Percentiles rank a stretch among this genome's conserved stretches.
phyloP scores from a whole-genome alignment of 805 yeast species.

The Candida berthetii region DNA sequence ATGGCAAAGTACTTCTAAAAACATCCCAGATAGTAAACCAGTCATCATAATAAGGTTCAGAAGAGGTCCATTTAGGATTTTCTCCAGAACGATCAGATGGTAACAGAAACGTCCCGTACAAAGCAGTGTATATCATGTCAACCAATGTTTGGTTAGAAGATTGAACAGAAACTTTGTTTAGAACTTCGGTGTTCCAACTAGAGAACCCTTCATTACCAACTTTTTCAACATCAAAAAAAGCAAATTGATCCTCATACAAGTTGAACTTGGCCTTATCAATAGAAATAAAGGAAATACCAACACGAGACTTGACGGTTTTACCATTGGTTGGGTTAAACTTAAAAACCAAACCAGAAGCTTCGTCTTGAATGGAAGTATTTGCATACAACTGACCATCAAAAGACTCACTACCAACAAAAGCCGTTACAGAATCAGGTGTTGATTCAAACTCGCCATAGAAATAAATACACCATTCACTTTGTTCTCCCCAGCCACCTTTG shows the following conservation, averaged over 20 bases:
- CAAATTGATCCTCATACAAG: slow-evolving; percentile 11
- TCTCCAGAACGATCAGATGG: slow-evolving; percentile 15
- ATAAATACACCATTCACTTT: slow-evolving; percentile 22
- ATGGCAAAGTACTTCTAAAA: slow-evolving; percentile 28
- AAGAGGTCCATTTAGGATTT: slow-evolving; percentile 20
- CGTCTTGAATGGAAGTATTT: slow-evolving; percentile 7
- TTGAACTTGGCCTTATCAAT: slow-evolving; percentile 24
- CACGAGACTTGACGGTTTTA: slow-evolving; percentile 5
- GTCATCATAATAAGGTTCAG: slow-evolving; percentile 27
- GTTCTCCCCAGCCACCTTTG: slow-evolving; percentile 28
- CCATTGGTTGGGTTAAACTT: slow-evolving; percentile 7
- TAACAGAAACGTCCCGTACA: slow-evolving; percentile 5
- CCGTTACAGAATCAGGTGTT: slow-evolving; percentile 8
- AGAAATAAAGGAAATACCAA: slow-evolving; percentile 26
- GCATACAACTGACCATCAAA: background rate
- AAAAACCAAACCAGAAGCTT: slow-evolving; percentile 21
- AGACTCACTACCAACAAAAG: slow-evolving; percentile 8
- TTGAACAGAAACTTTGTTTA: slow-evolving; percentile 3
- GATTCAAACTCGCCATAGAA: slow-evolving; percentile 24
- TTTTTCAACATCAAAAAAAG: background rate
- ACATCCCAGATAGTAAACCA: slow-evolving; percentile 34
- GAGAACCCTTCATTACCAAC: background rate
- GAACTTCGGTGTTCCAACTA: slow-evolving; percentile 3
- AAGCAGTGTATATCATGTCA: slow-evolving; percentile 3
- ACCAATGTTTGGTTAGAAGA: slow-evolving; percentile 3